Conservation (phyloP, 129 eudicot species). For the Artemisia tridentata region DNA sequence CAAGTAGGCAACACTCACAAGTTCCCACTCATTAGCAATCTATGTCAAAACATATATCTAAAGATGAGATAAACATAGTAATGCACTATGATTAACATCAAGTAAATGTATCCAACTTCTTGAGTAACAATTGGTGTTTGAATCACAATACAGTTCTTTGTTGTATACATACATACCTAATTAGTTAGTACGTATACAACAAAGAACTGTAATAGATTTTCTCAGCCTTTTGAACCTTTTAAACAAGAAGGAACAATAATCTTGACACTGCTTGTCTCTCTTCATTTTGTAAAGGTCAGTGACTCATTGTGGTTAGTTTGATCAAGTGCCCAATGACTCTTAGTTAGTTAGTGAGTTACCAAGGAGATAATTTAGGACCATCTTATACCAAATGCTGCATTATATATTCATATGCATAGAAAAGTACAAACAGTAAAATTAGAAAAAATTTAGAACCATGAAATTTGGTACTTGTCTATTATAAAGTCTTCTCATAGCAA, state of each 20-base stretch:
- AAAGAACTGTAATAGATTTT: neutral
- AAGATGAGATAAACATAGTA: no score
- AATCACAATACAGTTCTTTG: no score
- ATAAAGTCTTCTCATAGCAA: neutral
- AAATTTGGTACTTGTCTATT: neutral
- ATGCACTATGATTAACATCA: no score
- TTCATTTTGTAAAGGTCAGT: neutral
- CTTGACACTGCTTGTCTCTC: neutral
- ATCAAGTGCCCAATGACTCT: neutral
- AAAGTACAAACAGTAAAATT: neutral
- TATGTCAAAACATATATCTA: no score
- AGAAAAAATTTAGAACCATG: neutral
- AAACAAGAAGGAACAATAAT: neutral
- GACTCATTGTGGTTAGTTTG: neutral
- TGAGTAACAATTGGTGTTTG: no score
- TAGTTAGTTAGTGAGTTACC: conserved; percentile 2
- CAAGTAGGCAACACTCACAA: no score
- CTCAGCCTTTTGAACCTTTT: no score
- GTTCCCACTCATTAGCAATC: no score
- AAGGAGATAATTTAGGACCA: neutral
- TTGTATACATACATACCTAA: neutral
- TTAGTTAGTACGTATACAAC: neutral
- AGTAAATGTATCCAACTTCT: no score
- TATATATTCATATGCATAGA: no score
- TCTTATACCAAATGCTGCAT: conserved; percentile 2